Conservation (phyloP, 2,329 filamentous ascomycete genomes). For the Ophiostoma triangulosporum region DNA sequence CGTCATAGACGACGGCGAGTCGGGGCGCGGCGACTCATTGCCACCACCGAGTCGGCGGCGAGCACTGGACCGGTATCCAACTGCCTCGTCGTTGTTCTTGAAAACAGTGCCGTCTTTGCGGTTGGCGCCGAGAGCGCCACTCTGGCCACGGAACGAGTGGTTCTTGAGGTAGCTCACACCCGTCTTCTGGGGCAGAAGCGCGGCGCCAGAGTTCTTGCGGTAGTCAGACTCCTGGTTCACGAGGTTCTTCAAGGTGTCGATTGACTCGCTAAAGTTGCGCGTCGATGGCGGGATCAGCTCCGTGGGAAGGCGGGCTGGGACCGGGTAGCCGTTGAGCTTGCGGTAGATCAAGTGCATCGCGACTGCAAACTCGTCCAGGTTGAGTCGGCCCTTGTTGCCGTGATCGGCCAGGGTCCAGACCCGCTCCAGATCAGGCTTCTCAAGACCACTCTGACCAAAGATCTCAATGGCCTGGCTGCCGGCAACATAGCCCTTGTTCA, state of each 20-base stretch:
- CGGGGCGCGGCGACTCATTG: constrained; percentile 60
- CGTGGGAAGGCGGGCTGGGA: constrained; percentile 74
- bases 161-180: constrained; percentile 97
- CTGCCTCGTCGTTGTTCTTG: constrained; percentile 87
- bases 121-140: constrained; percentile 40
- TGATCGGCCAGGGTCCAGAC: constrained; percentile 93
- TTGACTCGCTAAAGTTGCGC: constrained; percentile 81
- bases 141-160: constrained; percentile 69
- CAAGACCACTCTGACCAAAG: constrained; percentile 87
- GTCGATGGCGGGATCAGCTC: constrained; percentile 93
- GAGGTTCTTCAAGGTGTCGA: constrained; percentile 83
- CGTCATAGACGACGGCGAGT: constrained; percentile 53
- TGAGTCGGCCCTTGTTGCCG: constrained; percentile 83
- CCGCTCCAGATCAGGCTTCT: constrained; percentile 77
- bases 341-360: constrained; percentile 99
- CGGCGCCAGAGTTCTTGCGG: constrained; percentile 77
- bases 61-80: constrained; percentile 88
- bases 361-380: constrained; percentile 94
- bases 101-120: constrained; percentile 95
- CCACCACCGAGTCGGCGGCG: constrained; percentile 63
- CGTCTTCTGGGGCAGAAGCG: constrained; percentile 85
- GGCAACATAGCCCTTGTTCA: constrained; percentile 82
- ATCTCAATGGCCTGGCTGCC: constrained; percentile 93
- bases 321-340: constrained; percentile 87
- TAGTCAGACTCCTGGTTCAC: constrained; percentile 80